These are phyloP conservation scores for Russula dissimulans DNA, from an alignment of 768 basidiomycete genomes.

Conservation along the genomic window DNA sequence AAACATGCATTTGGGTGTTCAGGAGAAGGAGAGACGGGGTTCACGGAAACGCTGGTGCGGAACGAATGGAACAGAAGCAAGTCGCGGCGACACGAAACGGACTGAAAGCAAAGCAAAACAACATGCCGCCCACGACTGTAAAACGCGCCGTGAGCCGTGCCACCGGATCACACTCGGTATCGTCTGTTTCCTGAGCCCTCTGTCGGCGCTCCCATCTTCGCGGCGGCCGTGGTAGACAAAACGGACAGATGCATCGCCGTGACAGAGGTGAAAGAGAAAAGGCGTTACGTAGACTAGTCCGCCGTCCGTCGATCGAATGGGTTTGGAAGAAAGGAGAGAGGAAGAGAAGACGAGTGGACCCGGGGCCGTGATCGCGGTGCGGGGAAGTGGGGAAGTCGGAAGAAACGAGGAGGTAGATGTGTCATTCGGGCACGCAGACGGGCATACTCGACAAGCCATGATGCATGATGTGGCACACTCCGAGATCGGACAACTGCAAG, in stretches of 20 bases:
- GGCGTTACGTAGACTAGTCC: not conserved
- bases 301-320: not conserved
- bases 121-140: not conserved
- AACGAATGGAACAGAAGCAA: constrained; percentile 10
- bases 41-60: not conserved
- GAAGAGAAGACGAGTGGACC: not conserved
- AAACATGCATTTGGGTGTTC: not conserved
- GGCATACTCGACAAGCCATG: not conserved
- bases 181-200: not conserved
- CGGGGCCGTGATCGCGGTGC: not conserved
- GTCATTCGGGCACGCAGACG: not conserved
- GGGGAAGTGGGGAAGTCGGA: constrained; percentile 6
- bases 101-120: not conserved
- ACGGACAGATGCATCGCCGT: not conserved
- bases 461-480: not conserved
- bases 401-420: not conserved
- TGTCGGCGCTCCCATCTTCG: not conserved
- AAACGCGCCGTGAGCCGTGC: not conserved
- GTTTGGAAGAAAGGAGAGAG: not conserved
- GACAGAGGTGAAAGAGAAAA: not conserved
- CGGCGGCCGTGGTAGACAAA: not conserved
- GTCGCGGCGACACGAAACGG: not conserved
- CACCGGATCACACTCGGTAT: not conserved
- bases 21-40: not conserved
- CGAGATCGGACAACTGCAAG: not conserved